phyloP scores from a whole-genome alignment of 2,329 filamentous ascomycete genomes.

The Tolypocladium nubicola region DNA sequence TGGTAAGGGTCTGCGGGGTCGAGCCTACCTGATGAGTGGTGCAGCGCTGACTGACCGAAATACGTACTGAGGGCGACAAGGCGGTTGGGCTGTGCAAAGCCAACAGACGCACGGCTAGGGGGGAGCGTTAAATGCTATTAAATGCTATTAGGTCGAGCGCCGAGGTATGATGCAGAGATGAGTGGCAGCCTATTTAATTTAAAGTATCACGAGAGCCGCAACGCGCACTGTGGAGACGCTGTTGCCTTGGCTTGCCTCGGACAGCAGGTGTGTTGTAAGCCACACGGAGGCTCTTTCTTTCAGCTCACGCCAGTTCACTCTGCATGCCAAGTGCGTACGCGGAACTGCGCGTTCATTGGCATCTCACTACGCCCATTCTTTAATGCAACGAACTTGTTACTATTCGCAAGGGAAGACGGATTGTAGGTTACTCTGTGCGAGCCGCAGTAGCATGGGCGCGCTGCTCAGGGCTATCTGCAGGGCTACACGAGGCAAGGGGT shows the following conservation, averaged over 20 bases:
- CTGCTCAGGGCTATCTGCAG: too few relatives aligned
- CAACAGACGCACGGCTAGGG: not conserved
- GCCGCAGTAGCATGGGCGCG: too few relatives aligned
- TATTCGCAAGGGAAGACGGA: too few relatives aligned
- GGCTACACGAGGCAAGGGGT: too few relatives aligned
- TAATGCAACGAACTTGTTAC: too few relatives aligned
- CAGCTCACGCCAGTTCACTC: not conserved
- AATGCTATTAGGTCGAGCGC: not conserved
- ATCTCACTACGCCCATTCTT: too few relatives aligned
- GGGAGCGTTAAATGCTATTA: not conserved
- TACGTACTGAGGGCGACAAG: not conserved
- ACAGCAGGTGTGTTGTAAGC: not conserved
- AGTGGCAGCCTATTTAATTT: not conserved
- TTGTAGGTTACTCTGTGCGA: too few relatives aligned
- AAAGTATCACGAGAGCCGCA: not conserved
- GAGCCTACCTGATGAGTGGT: not conserved
- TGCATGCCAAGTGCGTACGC: too few relatives aligned
- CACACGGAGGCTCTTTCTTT: not conserved
- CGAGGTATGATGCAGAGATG: not conserved
- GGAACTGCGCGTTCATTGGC: too few relatives aligned
- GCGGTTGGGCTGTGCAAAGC: not conserved
- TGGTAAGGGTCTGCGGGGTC: not conserved
- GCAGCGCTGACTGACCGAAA: not conserved
- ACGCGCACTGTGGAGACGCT: not conserved
- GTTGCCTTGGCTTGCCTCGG: not conserved